phyloP scores from a whole-genome alignment of 352 stramenopile genomes.

The Globisporangium perplexum region DNA sequence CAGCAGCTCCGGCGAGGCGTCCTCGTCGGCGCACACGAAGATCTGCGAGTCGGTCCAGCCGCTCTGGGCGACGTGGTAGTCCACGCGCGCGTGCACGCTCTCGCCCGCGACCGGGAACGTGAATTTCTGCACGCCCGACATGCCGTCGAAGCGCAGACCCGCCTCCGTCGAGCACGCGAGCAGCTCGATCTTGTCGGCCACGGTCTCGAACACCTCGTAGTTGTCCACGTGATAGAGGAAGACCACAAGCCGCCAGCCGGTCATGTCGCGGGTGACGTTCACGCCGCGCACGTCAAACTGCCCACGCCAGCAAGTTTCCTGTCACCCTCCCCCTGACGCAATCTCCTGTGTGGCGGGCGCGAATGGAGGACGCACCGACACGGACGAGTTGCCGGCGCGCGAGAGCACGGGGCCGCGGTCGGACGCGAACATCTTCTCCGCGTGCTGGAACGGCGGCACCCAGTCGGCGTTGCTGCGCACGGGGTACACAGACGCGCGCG shows the following conservation, averaged over 20 bases:
- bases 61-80: slow-evolving; percentile 52
- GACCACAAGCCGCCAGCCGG: slow-evolving; percentile 67
- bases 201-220: slow-evolving; percentile 49
- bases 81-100: slow-evolving; percentile 36
- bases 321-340: slow-evolving; percentile 12
- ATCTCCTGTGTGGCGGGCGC: too few relatives aligned
- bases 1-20: slow-evolving; percentile 37
- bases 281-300: slow-evolving; percentile 61
- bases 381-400: slow-evolving; percentile 49
- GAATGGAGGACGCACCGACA: slow-evolving; percentile 58
- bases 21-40: slow-evolving; percentile 64
- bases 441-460: slow-evolving; percentile 77
- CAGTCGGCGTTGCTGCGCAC: slow-evolving; percentile 55
- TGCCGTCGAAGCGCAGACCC: slow-evolving; percentile 46
- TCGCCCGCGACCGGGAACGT: slow-evolving; percentile 60
- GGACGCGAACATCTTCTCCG: slow-evolving; percentile 83
- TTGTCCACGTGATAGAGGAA: slow-evolving; percentile 82
- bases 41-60: slow-evolving; percentile 81
- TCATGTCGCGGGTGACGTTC: slow-evolving; percentile 66
- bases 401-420: slow-evolving; percentile 65
- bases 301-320: too few relatives aligned
- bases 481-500: slow-evolving; percentile 57
- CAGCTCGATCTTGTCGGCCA: slow-evolving; percentile 69
- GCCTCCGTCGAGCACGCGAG: slow-evolving; percentile 52
- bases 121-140: slow-evolving; percentile 56